Evolutionary conservation across 352 stramenopile genomes (phyloP).

Genomic region (Pythium phragmitis): DNA sequence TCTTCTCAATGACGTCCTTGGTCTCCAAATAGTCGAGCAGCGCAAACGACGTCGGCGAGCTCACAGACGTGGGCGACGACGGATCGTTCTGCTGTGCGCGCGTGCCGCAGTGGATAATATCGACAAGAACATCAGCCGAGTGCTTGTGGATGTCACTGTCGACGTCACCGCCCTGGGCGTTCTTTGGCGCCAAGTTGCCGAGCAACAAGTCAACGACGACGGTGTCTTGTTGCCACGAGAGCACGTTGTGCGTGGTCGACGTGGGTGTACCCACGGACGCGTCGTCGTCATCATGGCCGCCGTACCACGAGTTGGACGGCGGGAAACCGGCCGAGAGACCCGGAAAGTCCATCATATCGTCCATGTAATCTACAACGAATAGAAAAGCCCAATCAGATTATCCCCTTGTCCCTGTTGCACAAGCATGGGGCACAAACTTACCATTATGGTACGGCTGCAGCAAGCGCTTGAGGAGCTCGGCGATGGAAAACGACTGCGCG

Average conservation of each 20-base stretch:
- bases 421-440: constrained; percentile 8
- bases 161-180: constrained; percentile 31
- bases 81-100: constrained; percentile 73
- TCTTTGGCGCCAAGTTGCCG: constrained; percentile 40
- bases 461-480: constrained; percentile 81
- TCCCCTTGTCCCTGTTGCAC: neutral
- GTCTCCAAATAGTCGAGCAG: constrained; percentile 81
- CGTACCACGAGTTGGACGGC: constrained; percentile 74
- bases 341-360: constrained; percentile 85
- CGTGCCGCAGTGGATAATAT: constrained; percentile 85
- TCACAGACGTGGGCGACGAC: constrained; percentile 54
- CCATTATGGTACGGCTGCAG: constrained; percentile 79
- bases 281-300: constrained; percentile 72
- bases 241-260: constrained; percentile 57
- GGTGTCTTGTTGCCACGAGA: constrained; percentile 74
- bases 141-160: constrained; percentile 86
- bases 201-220: constrained; percentile 71
- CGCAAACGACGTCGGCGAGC: constrained; percentile 56
- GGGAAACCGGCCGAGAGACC: constrained; percentile 76
- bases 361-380: constrained; percentile 61
- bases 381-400: neutral
- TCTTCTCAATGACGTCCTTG: constrained; percentile 64
- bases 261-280: constrained; percentile 59
- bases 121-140: constrained; percentile 74
- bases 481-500: constrained; percentile 72